A percentile compares a stretch with the other conserved stretches of the same genome.
Evolutionary conservation across 345 rosid genomes (phyloP).

Genomic region (Iberis pinnata): DNA sequence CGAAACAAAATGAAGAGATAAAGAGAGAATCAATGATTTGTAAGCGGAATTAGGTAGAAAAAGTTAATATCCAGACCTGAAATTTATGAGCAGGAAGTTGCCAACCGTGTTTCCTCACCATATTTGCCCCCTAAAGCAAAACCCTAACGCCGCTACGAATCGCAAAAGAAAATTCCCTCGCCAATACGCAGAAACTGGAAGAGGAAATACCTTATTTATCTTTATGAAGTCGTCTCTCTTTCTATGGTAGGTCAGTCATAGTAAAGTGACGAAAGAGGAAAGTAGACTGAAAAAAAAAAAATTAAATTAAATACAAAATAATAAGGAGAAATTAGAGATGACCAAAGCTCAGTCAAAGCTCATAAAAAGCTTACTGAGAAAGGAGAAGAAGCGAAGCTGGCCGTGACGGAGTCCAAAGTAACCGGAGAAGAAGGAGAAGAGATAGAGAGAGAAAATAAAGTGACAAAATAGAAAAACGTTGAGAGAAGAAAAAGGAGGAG

Average conservation of each 20-base stretch:
- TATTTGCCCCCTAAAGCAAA: conserved; percentile 29
- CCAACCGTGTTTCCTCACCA: conserved; percentile 98
- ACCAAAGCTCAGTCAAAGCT: not conserved
- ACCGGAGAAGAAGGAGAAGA: conserved; percentile 5
- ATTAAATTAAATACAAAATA: not conserved
- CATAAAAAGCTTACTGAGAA: not conserved
- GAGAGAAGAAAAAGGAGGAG: conserved; percentile 27
- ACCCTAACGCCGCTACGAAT: conserved; percentile 8
- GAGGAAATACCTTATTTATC: conserved; percentile 8
- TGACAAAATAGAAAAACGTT: conserved; percentile 37
- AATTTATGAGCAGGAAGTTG: conserved; percentile 90
- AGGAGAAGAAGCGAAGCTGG: not conserved
- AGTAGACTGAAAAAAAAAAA: conserved; percentile 14
- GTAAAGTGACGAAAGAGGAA: conserved; percentile 29
- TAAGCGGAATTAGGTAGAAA: not conserved
- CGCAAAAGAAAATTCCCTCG: no score
- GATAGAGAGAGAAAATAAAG: conserved; percentile 7
- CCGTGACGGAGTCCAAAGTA: conserved; percentile 25
- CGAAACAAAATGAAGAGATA: not conserved
- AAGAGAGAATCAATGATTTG: not conserved
- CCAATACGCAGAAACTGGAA: not conserved
- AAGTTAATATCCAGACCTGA: conserved; percentile 42
- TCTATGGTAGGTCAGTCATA: conserved; percentile 30
- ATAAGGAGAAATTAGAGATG: not conserved
- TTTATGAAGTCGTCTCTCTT: not conserved